These are phyloP conservation scores for Hura crepitans DNA, from an alignment of 441 rosid species.

Conservation along the genomic window DNA sequence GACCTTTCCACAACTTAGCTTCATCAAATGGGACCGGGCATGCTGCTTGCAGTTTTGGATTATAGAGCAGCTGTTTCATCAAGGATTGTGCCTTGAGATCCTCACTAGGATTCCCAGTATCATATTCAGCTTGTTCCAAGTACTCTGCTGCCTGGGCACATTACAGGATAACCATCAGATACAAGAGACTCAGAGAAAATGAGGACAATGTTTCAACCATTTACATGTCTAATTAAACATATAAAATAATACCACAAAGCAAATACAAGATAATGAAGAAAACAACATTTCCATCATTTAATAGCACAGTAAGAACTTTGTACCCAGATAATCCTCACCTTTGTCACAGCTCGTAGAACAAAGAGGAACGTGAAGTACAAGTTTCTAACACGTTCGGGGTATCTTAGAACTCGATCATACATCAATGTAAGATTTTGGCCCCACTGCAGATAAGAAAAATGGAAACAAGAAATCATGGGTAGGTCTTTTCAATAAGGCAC, in stretches of 20 bases:
- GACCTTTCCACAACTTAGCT: constrained; percentile 87
- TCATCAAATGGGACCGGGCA: constrained; percentile 91
- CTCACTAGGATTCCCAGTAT: constrained; percentile 62
- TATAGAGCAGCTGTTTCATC: constrained; percentile 64
- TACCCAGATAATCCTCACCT: constrained; percentile 41
- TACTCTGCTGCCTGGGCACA: constrained; percentile 61
- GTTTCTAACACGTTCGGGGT: constrained; percentile 78
- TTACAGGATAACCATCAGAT: constrained; percentile 2
- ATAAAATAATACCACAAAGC: neutral
- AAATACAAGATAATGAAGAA: neutral
- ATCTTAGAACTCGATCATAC: constrained; percentile 69
- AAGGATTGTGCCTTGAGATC: constrained; percentile 72
- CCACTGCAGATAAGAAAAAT: constrained; percentile 55
- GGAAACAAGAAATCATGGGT: constrained; percentile 14
- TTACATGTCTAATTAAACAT: neutral
- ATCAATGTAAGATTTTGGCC: constrained; percentile 69
- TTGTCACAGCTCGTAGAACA: constrained; percentile 80
- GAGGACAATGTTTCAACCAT: neutral
- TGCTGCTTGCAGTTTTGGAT: constrained; percentile 69
- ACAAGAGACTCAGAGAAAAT: neutral
- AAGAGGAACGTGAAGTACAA: constrained; percentile 81
- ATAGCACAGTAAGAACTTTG: neutral
- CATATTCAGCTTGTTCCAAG: constrained; percentile 75
- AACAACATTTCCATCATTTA: constrained; percentile 1
- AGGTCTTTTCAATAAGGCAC: neutral